Base-by-base conservation (phyloP, 23 red algal genomes). In the Gracilaria gracilis region DNA sequence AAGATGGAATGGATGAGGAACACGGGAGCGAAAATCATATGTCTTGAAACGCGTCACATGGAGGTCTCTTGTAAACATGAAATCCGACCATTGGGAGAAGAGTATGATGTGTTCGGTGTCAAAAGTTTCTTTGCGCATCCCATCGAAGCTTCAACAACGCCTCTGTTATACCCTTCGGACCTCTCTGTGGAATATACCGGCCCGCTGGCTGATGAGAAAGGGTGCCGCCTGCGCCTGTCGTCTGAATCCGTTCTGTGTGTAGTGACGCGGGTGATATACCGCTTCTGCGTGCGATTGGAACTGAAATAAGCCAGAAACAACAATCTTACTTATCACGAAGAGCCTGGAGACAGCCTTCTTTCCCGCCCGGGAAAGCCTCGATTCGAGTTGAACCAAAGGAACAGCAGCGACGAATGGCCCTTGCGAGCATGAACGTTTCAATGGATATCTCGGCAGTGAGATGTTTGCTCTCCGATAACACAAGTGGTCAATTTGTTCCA, bases 401-500 rank as follows among this genome's bases (percentile, higher is more conserved):
- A 53, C 9, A 57, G 19, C 85, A 61, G 9, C 80, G 46, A 15
- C 78, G 64, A 29, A 77, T 53, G 40, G 80, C 89, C 15, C 89
- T 77, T 27, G 34, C 83, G 25, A 92, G 61, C 21, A 59, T 92
- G 37, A 84, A 37, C 57, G 47, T 92, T 39, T 74, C 80, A 28
- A 46, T 94, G 73, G 79, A 57, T 49, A 71, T 78, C 17, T 31
- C 76, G 21, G 82, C 51, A 25, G 73, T 83, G 39, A 74, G 88
- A 28, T 72, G 55, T 69, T 20, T 96, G 23, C 34, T 96, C n/a
- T 92, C 94, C 47, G 91, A 98, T 80, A 87, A 98, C 23, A 67
- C 51, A 4, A 33, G 40, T 62, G 82, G 83, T 24, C 48, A 61
- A 80, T 98, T 82, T 61, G 62, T 98, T 28, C 96, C 96, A 34